These are phyloP conservation scores for Geotrichum aggregatum DNA, from an alignment of 1,139 yeast species.

Conservation along the genomic window DNA sequence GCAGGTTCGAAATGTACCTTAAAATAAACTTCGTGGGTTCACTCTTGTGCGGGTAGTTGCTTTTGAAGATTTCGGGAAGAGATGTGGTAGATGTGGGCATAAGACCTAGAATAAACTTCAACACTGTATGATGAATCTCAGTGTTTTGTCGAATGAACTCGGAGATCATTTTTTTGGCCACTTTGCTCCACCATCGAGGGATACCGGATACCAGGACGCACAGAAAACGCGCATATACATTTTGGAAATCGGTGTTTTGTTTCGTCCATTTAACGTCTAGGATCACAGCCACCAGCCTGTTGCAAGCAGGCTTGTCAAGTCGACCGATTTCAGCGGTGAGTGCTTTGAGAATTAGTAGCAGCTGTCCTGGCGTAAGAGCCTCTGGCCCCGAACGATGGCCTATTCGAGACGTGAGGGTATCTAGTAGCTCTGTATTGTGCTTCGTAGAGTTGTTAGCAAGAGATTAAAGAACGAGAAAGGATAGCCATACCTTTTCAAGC, in stretches of 20 bases:
- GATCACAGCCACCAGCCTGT: conserved; percentile 48
- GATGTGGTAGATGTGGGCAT: conserved; percentile 77
- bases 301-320: conserved; percentile 46
- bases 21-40: conserved; percentile 52
- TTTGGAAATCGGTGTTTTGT: conserved; percentile 42
- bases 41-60: conserved; percentile 74
- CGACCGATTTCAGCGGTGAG: conserved; percentile 52
- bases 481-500: conserved; percentile 51
- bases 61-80: conserved; percentile 56
- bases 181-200: conserved; percentile 86
- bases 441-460: conserved; percentile 25
- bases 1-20: conserved; percentile 62
- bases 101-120: conserved; percentile 58
- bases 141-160: conserved; percentile 50
- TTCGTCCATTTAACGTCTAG: conserved; percentile 58
- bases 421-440: conserved; percentile 44
- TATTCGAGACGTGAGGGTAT: conserved; percentile 46
- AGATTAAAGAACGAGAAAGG: conserved; percentile 14
- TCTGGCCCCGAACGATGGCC: conserved; percentile 45
- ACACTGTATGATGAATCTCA: conserved; percentile 61
- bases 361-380: conserved; percentile 42
- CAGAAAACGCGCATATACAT: conserved; percentile 62
- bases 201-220: conserved; percentile 75
- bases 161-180: conserved; percentile 58
- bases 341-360: conserved; percentile 45